These are phyloP conservation scores for Hypericum perforatum DNA, from an alignment of 345 rosid genomes.

Conservation along the genomic window DNA sequence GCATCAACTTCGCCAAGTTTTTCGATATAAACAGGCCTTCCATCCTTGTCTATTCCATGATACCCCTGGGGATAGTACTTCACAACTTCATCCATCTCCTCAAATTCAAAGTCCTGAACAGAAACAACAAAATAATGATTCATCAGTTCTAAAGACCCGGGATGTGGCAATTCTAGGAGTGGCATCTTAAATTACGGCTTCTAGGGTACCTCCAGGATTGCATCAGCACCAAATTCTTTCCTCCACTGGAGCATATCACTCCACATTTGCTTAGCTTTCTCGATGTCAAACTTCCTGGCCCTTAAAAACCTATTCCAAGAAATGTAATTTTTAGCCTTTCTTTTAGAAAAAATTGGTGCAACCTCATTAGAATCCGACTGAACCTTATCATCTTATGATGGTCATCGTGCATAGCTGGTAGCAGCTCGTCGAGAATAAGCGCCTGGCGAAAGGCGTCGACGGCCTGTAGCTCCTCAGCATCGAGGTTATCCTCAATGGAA, in stretches of 20 bases:
- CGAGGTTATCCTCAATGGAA: not conserved
- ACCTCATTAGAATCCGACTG: too few relatives aligned
- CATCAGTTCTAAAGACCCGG: too few relatives aligned
- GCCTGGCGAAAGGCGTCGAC: slow-evolving; percentile 4
- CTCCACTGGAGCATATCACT: not conserved
- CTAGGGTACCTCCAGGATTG: not conserved
- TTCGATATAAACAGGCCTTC: slow-evolving; percentile 3
- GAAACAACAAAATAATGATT: not conserved
- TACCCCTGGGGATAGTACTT: slow-evolving; percentile 4
- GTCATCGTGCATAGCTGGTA: not conserved
- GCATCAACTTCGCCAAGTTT: slow-evolving; percentile 2
- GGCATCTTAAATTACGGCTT: too few relatives aligned
- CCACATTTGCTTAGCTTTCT: slow-evolving; percentile 2
- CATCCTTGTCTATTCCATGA: slow-evolving; percentile 2
- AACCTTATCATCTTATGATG: slow-evolving; percentile 3
- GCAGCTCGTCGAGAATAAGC: not conserved
- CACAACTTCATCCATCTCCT: slow-evolving; percentile 1
- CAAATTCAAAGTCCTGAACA: not conserved
- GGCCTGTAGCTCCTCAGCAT: not conserved
- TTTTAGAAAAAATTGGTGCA: too few relatives aligned
- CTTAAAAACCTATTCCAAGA: too few relatives aligned
- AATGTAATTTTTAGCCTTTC: too few relatives aligned
- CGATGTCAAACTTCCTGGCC: slow-evolving; percentile 5
- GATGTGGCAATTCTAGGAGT: too few relatives aligned
- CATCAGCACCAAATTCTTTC: slow-evolving; percentile 1